Base-by-base conservation (phyloP, 164 flowering plant genomes). In the Magnolia kwangsiensis region DNA sequence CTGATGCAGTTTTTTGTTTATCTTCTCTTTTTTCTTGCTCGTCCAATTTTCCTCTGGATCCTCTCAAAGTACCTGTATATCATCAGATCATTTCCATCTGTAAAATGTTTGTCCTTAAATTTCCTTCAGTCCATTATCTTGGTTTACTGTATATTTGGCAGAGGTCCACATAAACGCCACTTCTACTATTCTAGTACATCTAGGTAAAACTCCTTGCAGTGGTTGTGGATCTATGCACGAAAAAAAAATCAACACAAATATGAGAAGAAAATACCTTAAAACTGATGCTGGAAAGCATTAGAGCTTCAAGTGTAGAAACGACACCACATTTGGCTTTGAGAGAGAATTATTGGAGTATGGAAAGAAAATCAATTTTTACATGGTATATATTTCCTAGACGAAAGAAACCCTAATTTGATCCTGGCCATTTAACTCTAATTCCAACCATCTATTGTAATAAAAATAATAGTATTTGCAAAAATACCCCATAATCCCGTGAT, bases 1-100 rank as follows among this genome's bases (percentile, higher is more conserved):
- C 63, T 67, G n/a, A 65, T 66, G 71, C 24, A 66, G 71, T 19
- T 75, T 75, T 37, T 37, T 37, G 45, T 37, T 37, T 37, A 27
- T 23, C 7, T 66, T n/a, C 23, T 67, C 13, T 64, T 64, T 21
- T 8, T n/a, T 64, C 24, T 64, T 64, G 21, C 24, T 4, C 21
- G 10, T 55, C 61, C 13, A 55, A 16, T 55, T 55, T 21, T 64
- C 24, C 4, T 64, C 24, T 7, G 67, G 19, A 21, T 8, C 67
- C 24, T 63, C 4, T n/a, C 67, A 19, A 20, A 13, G 67, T 55
- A 11, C 67, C 9, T 64, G 21, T 64, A 19, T 20, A 11, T 64
- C 67, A 11, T 64, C 67, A 18, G 23, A n/a, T 19, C 19, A 64
- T 64, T 64, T 64, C 5, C 67, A 64, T 64, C 67, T 64, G 67